phyloP scores from a whole-genome alignment of 208 protist genomes.

The Crithidia acanthocephali region DNA sequence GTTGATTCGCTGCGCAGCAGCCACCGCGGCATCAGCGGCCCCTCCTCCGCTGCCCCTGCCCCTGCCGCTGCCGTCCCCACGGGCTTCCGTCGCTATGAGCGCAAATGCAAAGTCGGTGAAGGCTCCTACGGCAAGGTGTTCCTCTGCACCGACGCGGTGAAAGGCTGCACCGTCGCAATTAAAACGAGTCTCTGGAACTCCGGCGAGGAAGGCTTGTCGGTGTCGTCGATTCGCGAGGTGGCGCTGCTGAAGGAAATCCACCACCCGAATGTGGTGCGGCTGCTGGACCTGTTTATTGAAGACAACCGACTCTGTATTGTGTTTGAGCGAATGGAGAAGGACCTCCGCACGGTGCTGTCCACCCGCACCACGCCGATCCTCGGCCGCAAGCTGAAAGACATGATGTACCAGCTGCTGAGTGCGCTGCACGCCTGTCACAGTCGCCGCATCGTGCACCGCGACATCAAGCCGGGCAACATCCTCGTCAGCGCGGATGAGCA shows the following conservation, averaged over 20 bases:
- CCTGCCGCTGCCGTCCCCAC: constrained; percentile 18
- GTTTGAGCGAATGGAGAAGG: constrained; percentile 97
- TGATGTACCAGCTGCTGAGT: constrained; percentile 84
- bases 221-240: constrained; percentile 93
- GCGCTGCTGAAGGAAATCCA: constrained; percentile 91
- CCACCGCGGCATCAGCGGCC: neutral
- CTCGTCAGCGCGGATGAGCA: constrained; percentile 74
- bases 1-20: constrained; percentile 14
- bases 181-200: constrained; percentile 81
- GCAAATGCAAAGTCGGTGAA: constrained; percentile 96
- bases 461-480: constrained; percentile 93
- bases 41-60: neutral
- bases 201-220: constrained; percentile 91
- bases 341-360: constrained; percentile 96
- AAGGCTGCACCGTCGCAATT: constrained; percentile 71
- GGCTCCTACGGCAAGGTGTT: constrained; percentile 98
- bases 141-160: constrained; percentile 89
- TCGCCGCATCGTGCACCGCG: constrained; percentile 89
- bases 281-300: constrained; percentile 96
- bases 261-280: constrained; percentile 92
- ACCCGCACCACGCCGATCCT: constrained; percentile 59
- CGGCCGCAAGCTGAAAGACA: constrained; percentile 60
- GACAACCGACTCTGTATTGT: constrained; percentile 95
- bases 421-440: constrained; percentile 88
- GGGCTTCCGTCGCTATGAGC: constrained; percentile 73